phyloP scores from a whole-genome alignment of 192 early-diverging fungal species.

The Umbelopsis vinacea region DNA sequence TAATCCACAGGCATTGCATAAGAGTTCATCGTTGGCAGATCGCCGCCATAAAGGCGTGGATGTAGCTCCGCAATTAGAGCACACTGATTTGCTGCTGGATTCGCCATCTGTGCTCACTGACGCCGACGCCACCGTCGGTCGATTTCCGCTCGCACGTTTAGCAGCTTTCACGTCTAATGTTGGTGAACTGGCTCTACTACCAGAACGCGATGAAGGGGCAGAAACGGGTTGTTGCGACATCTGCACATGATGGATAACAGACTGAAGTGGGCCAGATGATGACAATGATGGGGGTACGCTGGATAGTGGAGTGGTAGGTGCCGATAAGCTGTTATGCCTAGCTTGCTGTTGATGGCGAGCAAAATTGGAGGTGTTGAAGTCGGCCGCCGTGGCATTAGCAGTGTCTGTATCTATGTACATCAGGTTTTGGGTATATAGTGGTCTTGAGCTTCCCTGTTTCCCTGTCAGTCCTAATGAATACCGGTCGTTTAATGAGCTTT shows the following conservation, averaged over 20 bases:
- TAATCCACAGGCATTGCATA: slow-evolving; percentile 98
- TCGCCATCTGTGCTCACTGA: slow-evolving; percentile 20
- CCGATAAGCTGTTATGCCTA: slow-evolving; percentile 5
- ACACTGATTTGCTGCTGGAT: slow-evolving; percentile 44
- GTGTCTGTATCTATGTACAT: slow-evolving; percentile 3
- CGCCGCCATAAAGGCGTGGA: slow-evolving; percentile 94
- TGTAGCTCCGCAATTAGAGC: slow-evolving; percentile 78
- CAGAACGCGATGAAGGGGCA: slow-evolving; percentile 16
- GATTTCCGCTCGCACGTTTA: not conserved
- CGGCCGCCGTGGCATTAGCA: not conserved
- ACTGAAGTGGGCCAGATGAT: slow-evolving; percentile 7
- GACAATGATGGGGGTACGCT: not conserved
- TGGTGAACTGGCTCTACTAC: slow-evolving; percentile 20
- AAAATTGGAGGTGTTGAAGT: slow-evolving; percentile 2
- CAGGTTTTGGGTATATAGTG: slow-evolving; percentile 1
- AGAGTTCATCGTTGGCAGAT: slow-evolving; percentile 78
- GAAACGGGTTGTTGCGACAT: slow-evolving; percentile 8
- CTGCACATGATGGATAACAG: slow-evolving; percentile 26
- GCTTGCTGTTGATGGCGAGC: slow-evolving; percentile 8
- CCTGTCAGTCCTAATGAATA: slow-evolving; percentile 7
- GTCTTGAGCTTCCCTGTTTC: not conserved
- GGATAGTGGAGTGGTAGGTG: slow-evolving; percentile 7
- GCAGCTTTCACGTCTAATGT: not conserved
- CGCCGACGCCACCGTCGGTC: slow-evolving; percentile 5
- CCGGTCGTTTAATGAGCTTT: not conserved